These are phyloP conservation scores for Magnaporthiopsis poae DNA, from an alignment of 2,329 filamentous ascomycete genomes.

Conservation along the genomic window DNA sequence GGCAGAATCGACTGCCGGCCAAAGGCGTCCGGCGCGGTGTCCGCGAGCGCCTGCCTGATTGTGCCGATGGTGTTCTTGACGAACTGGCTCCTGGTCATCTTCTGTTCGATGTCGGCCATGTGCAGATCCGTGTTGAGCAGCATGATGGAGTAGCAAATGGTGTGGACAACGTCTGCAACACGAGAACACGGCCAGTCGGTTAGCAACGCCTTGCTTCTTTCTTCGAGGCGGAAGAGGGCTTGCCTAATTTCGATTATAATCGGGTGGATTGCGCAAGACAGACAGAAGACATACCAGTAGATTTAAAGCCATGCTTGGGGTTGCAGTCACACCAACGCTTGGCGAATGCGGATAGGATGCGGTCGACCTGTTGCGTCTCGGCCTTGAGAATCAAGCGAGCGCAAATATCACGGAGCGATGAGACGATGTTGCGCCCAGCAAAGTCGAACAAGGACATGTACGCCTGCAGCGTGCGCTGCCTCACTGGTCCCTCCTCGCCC, in stretches of 20 bases:
- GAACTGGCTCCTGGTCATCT: conserved; percentile 92
- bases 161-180: conserved; percentile 75
- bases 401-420: conserved; percentile 70
- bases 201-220: background rate
- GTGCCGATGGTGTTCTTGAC: conserved; percentile 94
- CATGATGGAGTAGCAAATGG: conserved; percentile 91
- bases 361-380: conserved; percentile 93
- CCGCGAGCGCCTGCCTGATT: conserved; percentile 64
- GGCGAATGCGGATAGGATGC: conserved; percentile 82
- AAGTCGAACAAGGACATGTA: conserved; percentile 95
- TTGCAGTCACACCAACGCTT: conserved; percentile 91
- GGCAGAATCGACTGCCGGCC: conserved; percentile 49
- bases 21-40: conserved; percentile 60
- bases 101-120: conserved; percentile 84
- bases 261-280: background rate
- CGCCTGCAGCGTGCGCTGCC: conserved; percentile 53
- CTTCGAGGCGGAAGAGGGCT: too few species aligned
- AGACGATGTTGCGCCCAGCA: conserved; percentile 66
- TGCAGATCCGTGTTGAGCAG: conserved; percentile 94
- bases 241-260: background rate
- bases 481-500: conserved; percentile 59
- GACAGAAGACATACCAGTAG: conserved; percentile 50
- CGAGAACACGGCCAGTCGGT: conserved; percentile 3
- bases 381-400: conserved; percentile 71
- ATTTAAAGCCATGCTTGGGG: conserved; percentile 83